phyloP scores from a whole-genome alignment of 1,284 basidiomycete genomes.

The Tranzscheliella williamsii region DNA sequence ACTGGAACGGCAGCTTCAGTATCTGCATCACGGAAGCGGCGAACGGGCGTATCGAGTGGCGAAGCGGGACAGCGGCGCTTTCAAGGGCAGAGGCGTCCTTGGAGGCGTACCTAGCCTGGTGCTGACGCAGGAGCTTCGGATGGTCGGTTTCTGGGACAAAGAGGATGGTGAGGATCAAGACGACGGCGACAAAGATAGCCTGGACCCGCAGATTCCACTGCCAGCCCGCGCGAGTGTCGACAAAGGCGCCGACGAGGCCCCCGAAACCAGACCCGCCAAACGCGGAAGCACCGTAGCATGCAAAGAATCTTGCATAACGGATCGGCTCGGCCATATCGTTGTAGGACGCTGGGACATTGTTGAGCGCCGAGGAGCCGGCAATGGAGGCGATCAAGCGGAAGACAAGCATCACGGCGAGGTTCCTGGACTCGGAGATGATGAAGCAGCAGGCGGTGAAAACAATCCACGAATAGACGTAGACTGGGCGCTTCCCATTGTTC shows the following conservation, averaged over 20 bases:
- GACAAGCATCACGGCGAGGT: conserved; percentile 50
- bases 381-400: conserved; percentile 55
- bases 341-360: conserved; percentile 35
- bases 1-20: conserved; percentile 25
- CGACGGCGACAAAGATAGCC: conserved; percentile 34
- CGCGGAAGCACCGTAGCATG: conserved; percentile 31
- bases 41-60: conserved; percentile 1
- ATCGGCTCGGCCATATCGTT: conserved; percentile 21
- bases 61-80: not conserved
- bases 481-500: conserved; percentile 27
- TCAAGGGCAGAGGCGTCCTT: not conserved
- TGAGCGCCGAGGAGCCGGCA: conserved; percentile 29
- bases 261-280: conserved; percentile 28
- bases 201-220: conserved; percentile 38
- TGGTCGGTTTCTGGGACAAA: conserved; percentile 38
- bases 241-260: conserved; percentile 22
- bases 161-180: conserved; percentile 18
- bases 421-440: conserved; percentile 46
- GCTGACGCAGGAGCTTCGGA: conserved; percentile 14
- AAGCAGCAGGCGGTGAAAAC: conserved; percentile 39
- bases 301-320: conserved; percentile 13
- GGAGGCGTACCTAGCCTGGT: conserved; percentile 13
- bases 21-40: conserved; percentile 1
- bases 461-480: conserved; percentile 28
- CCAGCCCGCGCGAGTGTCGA: conserved; percentile 31